Evolutionary conservation across 257 asterid genomes (phyloP).

Genomic region (Prunella vulgaris): DNA sequence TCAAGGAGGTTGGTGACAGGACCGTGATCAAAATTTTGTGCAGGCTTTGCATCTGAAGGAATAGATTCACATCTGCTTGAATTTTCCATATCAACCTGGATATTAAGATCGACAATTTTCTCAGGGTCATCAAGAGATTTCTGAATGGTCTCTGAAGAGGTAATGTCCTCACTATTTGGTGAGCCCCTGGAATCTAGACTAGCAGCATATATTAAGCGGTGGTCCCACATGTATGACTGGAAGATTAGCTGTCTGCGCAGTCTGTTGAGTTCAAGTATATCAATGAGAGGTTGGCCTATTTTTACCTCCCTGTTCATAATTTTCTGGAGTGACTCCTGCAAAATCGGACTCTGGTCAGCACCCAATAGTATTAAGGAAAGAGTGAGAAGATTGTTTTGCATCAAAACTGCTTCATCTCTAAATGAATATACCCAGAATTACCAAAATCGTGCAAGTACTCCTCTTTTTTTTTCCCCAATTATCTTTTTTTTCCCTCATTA

Average conservation of each 20-base stretch:
- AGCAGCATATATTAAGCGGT: slow-evolving; percentile 59
- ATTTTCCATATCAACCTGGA: slow-evolving; percentile 21
- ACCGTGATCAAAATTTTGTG: slow-evolving; percentile 32
- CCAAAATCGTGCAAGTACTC: neutral
- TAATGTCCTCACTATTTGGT: slow-evolving; percentile 27
- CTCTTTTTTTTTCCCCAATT: neutral
- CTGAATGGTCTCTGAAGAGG: slow-evolving; percentile 34
- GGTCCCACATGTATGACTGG: slow-evolving; percentile 92
- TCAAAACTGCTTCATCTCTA: neutral
- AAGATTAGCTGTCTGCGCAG: slow-evolving; percentile 66
- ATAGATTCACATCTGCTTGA: slow-evolving; percentile 26
- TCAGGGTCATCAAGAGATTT: slow-evolving; percentile 34
- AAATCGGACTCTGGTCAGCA: slow-evolving; percentile 26
- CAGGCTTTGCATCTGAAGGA: slow-evolving; percentile 31
- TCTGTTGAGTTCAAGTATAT: slow-evolving; percentile 78
- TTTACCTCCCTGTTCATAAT: slow-evolving; percentile 48
- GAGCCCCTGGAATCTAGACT: slow-evolving; percentile 35
- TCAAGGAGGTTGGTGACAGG: slow-evolving; percentile 23
- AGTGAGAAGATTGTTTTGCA: neutral
- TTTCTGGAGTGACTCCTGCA: slow-evolving; percentile 64
- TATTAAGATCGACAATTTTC: slow-evolving; percentile 27
- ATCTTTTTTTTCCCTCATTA: neutral
- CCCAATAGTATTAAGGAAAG: neutral
- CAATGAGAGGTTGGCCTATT: slow-evolving; percentile 57
- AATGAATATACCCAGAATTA: neutral